Evolutionary conservation across 164 flowering plant genomes (phyloP), one percentile per base, ranked within the genome.

Genomic region (Houttuynia cordata): DNA sequence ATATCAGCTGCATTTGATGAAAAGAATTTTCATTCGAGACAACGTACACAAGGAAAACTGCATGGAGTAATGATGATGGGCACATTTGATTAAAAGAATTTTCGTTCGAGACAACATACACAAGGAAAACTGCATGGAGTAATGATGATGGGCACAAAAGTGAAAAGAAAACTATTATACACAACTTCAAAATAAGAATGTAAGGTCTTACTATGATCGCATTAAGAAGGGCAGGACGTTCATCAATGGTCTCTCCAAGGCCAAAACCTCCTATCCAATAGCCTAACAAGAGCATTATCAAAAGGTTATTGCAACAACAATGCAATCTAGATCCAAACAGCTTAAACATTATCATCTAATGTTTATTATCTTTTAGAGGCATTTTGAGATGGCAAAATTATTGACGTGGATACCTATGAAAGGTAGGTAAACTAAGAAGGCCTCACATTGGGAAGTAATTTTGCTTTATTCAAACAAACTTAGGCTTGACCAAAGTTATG

Each of bases 221-320:
- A 75, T 68, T 60, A 61, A 91, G 85, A 61, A 84, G 82, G 71
- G 77, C 74, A 72, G 86, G 71, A 45, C 82, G 85, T 68, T 88
- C 91, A 51, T 84, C 88, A 71, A 80, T 73, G 65, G 76, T 83
- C 67, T 91, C 98, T 70, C 96, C 98, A 58, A 89, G 81, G 53
- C 98, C 98, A 79, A 91, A 91, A 2, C 96, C 98, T 63, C 96
- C 96, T 69, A 91, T 71, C 83, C 85, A 89, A 53, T 75, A 91
- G 62, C 98, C 97, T 91, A 73, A 52, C 74, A 19, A 45, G 62
- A 14, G 24, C 1, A 67, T 54, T 42, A 49, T 37, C 17, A 10
- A 10, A 39, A 63, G 23, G 65, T 57, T 7, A 13, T 18, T 30
- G 39, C 12, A 61, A 56, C 39, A 17, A 25, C n/a, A 21, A 37